These are phyloP conservation scores for Debaryomyces sp. DNA, from an alignment of 1,139 yeast species.

Conservation along the genomic window DNA sequence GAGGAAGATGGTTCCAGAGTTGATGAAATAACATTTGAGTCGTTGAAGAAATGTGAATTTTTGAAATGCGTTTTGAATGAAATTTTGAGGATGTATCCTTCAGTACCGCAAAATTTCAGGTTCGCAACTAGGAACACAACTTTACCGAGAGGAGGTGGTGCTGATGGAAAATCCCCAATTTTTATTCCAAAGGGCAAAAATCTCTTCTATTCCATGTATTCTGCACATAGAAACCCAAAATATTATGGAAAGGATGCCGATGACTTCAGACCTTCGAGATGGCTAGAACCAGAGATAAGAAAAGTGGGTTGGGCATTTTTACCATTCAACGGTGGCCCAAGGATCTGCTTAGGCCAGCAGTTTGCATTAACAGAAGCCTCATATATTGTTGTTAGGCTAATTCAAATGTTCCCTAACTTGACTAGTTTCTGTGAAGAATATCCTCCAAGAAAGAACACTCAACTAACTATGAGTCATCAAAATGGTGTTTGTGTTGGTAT, in stretches of 20 bases:
- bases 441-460: conserved; percentile 37
- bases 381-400: conserved; percentile 45
- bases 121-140: conserved; percentile 47
- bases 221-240: conserved; percentile 41
- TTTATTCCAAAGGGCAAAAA: conserved; percentile 44
- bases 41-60: conserved; percentile 51
- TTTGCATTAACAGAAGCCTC: conserved; percentile 60
- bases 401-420: conserved; percentile 30
- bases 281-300: conserved; percentile 33
- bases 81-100: conserved; percentile 53
- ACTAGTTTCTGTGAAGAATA: conserved; percentile 19
- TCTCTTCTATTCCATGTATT: conserved; percentile 40
- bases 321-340: conserved; percentile 64
- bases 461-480: conserved; percentile 25
- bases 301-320: conserved; percentile 54
- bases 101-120: conserved; percentile 55
- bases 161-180: conserved; percentile 43
- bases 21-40: conserved; percentile 41
- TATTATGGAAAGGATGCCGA: conserved; percentile 51
- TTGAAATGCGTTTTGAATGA: conserved; percentile 53
- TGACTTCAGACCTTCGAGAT: conserved; percentile 52
- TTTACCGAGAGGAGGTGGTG: conserved; percentile 59
- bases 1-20: conserved; percentile 25
- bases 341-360: conserved; percentile 63
- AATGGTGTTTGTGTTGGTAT: conserved; percentile 25